phyloP scores from a whole-genome alignment of 2,329 filamentous ascomycete species.

The Fusarium brevicatenulatum region DNA sequence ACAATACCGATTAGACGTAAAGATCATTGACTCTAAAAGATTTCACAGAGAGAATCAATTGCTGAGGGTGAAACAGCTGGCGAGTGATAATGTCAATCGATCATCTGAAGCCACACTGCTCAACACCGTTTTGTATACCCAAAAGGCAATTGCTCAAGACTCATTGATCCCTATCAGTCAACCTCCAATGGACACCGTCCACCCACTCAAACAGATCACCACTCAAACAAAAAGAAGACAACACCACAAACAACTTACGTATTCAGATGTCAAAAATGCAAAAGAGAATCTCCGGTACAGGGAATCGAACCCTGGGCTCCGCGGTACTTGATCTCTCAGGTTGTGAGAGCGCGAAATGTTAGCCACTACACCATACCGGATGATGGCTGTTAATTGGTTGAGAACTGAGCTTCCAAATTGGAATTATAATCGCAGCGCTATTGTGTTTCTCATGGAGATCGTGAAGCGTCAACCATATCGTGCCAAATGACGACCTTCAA shows the following conservation, averaged over 20 bases:
- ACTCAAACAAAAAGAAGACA: not conserved
- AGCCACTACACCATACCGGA: slow-evolving; percentile 50
- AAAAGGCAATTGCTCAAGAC: not conserved
- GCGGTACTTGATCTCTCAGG: slow-evolving; percentile 33
- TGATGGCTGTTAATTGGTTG: not conserved
- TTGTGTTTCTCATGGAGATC: rapidly evolving
- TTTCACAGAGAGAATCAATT: not conserved
- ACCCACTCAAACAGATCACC: not conserved
- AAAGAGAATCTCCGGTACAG: slow-evolving; percentile 21
- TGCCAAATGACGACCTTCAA: not conserved
- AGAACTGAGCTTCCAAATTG: rapidly evolving
- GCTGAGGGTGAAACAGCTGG: not conserved
- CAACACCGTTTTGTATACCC: not conserved
- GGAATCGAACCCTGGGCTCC: slow-evolving; percentile 32
- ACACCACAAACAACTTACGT: not conserved
- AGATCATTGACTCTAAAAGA: too few species aligned
- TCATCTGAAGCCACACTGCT: not conserved
- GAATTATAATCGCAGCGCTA: rapidly evolving
- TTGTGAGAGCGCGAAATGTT: slow-evolving; percentile 49
- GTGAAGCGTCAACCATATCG: not conserved
- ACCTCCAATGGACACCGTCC: not conserved
- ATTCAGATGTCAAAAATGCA: not conserved
- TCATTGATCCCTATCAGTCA: not conserved
- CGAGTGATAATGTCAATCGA: too few species aligned
- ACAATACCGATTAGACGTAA: not conserved